Evolutionary conservation across 257 asterid species (phyloP), one percentile per base, ranked within the genome.

Genomic region (Lycium ferocissimum): DNA sequence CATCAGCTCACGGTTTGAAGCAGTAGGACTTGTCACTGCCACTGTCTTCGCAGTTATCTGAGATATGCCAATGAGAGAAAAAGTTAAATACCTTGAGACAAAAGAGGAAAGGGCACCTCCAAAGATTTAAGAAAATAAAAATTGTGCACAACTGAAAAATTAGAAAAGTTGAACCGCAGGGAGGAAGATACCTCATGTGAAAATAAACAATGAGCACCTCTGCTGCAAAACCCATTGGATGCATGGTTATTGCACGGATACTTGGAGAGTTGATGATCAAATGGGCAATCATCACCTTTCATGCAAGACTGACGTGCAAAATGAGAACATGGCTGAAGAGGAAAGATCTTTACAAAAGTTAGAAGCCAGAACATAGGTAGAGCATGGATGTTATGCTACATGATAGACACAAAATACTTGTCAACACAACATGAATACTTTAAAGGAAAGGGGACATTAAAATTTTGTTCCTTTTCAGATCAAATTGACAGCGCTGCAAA

Each of bases 271-370:
- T 93, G 88, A 82, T 96, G 99, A 85, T 96, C 99, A 87, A 65
- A 95, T 18, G 98, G 98, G 85, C 98, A 96, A 76, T 91, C 92
- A 65, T 96, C 97, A 84, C 99, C 99, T 92, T 96, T 96, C 99
- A 96, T 91, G 93, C 99, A 96, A 87, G 95, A 84, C 85, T 90
- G 90, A 9, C 97, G 96, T 72, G 98, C 99, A 89, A 96, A 95
- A 91, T 94, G 92, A 56, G 91, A 82, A 63, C 98, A 95, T 82
- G 99, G 97, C 99, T 96, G 94, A 90, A 91, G 90, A 26, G 62
- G 45, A 53, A 78, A 75, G 81, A 78, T 26, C 7, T 53, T 78
- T 26, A 51, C 47, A 76, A 53, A 51, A 17, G 14, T 78, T 78
- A 53, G 65, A 53, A 53, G 15, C 65, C 65, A 78, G 65, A 53